These are phyloP conservation scores for Clarireedia sp. DNA, from an alignment of 2,329 filamentous ascomycete species.

Conservation along the genomic window DNA sequence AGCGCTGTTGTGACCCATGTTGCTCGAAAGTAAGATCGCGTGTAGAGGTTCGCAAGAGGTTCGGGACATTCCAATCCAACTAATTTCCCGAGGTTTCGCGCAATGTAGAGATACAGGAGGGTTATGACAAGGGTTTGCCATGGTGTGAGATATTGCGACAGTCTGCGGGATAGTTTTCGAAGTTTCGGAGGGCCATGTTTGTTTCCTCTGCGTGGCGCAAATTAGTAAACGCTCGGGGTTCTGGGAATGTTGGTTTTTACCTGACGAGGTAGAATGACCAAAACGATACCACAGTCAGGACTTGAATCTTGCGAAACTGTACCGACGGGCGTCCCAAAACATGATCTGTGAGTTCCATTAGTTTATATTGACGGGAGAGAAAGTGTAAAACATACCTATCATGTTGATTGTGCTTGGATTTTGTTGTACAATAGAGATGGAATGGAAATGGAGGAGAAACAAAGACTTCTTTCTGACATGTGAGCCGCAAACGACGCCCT, in stretches of 20 bases:
- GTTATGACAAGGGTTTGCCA: constrained; percentile 88
- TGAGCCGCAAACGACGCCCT: neutral
- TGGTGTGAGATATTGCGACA: constrained; percentile 65
- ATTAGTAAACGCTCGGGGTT: constrained; percentile 7
- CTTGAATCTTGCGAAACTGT: constrained; percentile 86
- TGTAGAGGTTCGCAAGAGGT: constrained; percentile 89
- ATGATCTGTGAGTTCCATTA: constrained; percentile 53
- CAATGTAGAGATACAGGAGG: constrained; percentile 83
- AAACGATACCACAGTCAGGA: constrained; percentile 82
- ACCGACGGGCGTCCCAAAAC: constrained; percentile 84
- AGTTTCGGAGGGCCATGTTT: constrained; percentile 79
- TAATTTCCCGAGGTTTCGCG: constrained; percentile 88
- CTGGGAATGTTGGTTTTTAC: constrained; percentile 36
- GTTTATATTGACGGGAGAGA: neutral
- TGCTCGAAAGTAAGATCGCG: constrained; percentile 83
- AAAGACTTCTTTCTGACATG: constrained; percentile 5
- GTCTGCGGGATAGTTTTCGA: constrained; percentile 60
- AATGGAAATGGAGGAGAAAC: neutral
- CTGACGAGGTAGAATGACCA: constrained; percentile 80
- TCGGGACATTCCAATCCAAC: constrained; percentile 87
- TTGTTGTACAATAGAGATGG: constrained; percentile 3
- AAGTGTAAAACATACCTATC: constrained; percentile 2
- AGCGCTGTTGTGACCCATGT: constrained; percentile 94
- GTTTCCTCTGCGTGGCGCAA: constrained; percentile 52
- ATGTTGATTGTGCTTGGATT: constrained; percentile 2